These are phyloP conservation scores for Asterionellopsis glacialis DNA, from an alignment of 108 stramenopile species.

Conservation along the genomic window DNA sequence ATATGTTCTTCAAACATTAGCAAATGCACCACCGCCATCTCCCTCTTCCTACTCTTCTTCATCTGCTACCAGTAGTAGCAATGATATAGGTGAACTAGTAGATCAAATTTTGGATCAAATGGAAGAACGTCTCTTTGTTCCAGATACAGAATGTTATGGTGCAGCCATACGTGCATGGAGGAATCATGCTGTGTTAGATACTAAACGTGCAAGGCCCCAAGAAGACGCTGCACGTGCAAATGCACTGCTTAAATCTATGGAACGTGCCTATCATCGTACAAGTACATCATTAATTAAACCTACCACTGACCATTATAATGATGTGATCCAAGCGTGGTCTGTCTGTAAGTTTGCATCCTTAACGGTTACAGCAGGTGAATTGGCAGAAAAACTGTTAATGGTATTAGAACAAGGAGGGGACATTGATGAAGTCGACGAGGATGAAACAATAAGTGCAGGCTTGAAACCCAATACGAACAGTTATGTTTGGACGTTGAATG, in stretches of 20 bases:
- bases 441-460: background rate
- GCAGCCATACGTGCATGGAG: conserved; percentile 67
- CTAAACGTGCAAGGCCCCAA: conserved; percentile 22
- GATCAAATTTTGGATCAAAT: conserved; percentile 50
- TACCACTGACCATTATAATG: conserved; percentile 51
- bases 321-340: conserved; percentile 66
- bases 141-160: conserved; percentile 62
- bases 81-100: conserved; percentile 36
- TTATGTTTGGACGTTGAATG: conserved; percentile 16
- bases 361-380: conserved; percentile 20
- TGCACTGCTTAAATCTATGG: conserved; percentile 57
- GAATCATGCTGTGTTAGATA: conserved; percentile 36
- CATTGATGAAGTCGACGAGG: conserved; percentile 2
- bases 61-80: conserved; percentile 20
- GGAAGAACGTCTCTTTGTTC: conserved; percentile 56
- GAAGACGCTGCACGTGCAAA: conserved; percentile 39
- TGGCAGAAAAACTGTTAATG: conserved; percentile 16
- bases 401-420: conserved; percentile 11
- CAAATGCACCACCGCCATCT: conserved; percentile 2
- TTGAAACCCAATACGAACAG: conserved; percentile 18
- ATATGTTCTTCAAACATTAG: conserved; percentile 38
- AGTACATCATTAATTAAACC: conserved; percentile 42
- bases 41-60: conserved; percentile 15
- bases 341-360: conserved; percentile 12
- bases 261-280: conserved; percentile 52